Evolutionary conservation across 345 rosid species (phyloP), one percentile per base, ranked within the genome.

Genomic region (Lepidium sativum): DNA sequence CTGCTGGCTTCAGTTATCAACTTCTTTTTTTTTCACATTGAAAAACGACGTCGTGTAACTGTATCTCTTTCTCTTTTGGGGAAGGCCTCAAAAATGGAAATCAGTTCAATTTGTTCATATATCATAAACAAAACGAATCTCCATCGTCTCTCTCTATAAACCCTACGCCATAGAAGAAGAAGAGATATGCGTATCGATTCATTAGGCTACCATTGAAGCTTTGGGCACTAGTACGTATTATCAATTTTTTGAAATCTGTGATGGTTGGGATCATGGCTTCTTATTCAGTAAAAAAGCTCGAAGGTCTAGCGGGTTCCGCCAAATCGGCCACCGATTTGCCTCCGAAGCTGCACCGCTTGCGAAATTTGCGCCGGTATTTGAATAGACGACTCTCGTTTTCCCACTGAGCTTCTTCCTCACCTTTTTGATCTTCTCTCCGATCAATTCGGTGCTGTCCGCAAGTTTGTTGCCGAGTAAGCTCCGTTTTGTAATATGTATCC

Each of bases 351-450:
- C 76, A 83, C 35, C 74, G 57, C 47, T 77, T 87, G 74, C 84
- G 89, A 38, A 79, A 73, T 44, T 57, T 92, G 53, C 82, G 76
- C 75, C 81, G 67, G 41, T 66, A 73, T 55, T 80, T 89, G 71
- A 18, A 70, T 67, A 47, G 82, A 82, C 29, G 81, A 72, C 32
- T 61, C 78, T 25, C 70, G 40, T 62, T 63, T 73, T 16, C 73
- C 84, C 53, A 78, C 86, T 4, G 86, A 83, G 80, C 68, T 86
- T 61, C 86, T 92, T 60, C 89, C 97, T 80, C 78, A 62, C 56
- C 78, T 89, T 49, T 87, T 85, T 60, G 88, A 92, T 59, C 83
- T 89, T 34, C 86, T 77, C 55, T 68, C 88, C 20, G 94, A 92
- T 67, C 78, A 69, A 8, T 79, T 75, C 71, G 80, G 79, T 58